Conservation (phyloP, 805 yeast genomes). For the Dipodascopsis uninucleata region DNA sequence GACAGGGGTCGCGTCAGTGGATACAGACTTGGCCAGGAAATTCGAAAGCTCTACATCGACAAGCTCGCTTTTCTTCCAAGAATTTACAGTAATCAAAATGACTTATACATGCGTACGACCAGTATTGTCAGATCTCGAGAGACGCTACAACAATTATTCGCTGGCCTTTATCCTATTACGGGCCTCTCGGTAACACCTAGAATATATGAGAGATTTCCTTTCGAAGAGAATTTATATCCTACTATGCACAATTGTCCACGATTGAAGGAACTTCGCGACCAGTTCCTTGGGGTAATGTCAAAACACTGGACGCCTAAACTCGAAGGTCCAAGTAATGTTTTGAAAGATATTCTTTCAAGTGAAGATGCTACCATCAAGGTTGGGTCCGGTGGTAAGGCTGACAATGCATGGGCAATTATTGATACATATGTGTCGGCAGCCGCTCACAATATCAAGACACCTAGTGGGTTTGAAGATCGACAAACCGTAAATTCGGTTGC, state of each 20-base stretch:
- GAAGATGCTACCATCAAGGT: constrained; percentile 9
- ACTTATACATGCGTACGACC: constrained; percentile 25
- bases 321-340: constrained; percentile 10
- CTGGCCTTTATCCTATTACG: constrained; percentile 26
- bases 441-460: constrained; percentile 15
- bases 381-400: constrained; percentile 1
- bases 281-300: constrained; percentile 21
- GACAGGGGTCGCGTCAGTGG: constrained; percentile 26
- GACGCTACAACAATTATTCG: constrained; percentile 26
- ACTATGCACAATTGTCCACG: constrained; percentile 19
- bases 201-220: constrained; percentile 22
- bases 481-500: constrained; percentile 15
- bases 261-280: constrained; percentile 16
- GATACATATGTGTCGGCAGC: constrained; percentile 24
- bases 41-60: constrained; percentile 26
- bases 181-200: constrained; percentile 14
- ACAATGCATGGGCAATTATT: constrained; percentile 23
- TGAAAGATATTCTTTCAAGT: constrained; percentile 8
- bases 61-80: constrained; percentile 21
- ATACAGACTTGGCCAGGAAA: constrained; percentile 18
- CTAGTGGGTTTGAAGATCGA: constrained; percentile 12
- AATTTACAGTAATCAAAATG: constrained; percentile 7
- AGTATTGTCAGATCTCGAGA: constrained; percentile 27
- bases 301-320: constrained; percentile 26
- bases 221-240: constrained; percentile 28